Evolutionary conservation across 208 protist species (phyloP), one percentile per base, ranked within the genome.

Genomic region (Spironucleus salmonicida): DNA sequence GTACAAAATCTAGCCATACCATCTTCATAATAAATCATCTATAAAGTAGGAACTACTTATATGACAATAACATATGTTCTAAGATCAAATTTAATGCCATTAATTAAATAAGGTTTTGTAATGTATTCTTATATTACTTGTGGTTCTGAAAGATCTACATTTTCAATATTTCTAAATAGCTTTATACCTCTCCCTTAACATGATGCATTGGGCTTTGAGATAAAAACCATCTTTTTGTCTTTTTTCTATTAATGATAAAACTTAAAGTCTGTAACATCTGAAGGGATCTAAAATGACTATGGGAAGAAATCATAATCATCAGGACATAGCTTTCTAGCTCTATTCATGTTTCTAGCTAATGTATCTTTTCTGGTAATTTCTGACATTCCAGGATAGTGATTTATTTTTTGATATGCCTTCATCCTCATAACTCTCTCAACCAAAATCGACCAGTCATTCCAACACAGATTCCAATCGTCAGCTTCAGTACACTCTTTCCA

Each of bases 301-400:
- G 81, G 81, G 27, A 66, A 80, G 81, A 93, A 93, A 53, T 85
- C 77, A 79, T 88, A 95, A 74, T 92, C 82, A 30, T 85, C 81
- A 32, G 90, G 89, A 42, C 92, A 83, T 40, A 83, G 59, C 59
- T 85, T 83, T 15, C 85, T 82, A 79, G 93, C 85, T 59, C 82
- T 83, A 38, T 87, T 89, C 19, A 95, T 82, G 45, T 91, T 95
- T 35, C 84, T 88, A 58, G 85, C 87, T n/a, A 94, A 82, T 76
- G 90, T 89, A 0, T 85, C 87, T 80, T 95, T 95, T 41, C 91
- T 86, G 49, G 89, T 90, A 23, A 95, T 81, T 58, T 93, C 83
- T 75, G 89, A 85, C 92, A 94, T 95, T 30, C 86, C 88, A 2
- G 91, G 90, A 80, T 94, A 94, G 81, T 95, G 92, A 84, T 95